Conservation (phyloP, 805 yeast species). For the Sugiyamaella floridensis region DNA sequence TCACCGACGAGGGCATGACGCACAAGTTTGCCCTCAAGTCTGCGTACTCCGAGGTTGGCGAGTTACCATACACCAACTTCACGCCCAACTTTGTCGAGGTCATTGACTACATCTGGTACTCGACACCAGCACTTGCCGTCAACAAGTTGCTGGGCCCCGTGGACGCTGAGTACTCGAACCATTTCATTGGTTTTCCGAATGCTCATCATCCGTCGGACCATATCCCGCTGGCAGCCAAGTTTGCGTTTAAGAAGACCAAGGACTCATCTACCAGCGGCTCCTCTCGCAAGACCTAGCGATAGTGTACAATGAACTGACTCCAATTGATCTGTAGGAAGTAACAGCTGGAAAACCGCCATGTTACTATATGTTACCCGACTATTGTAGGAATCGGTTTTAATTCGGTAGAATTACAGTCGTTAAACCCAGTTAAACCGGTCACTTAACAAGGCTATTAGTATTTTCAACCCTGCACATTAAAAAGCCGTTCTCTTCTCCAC, state of each 20-base stretch:
- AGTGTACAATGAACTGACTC: background rate
- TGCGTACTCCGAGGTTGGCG: slow-evolving; percentile 77
- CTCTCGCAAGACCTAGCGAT: slow-evolving; percentile 12
- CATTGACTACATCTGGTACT: slow-evolving; percentile 94
- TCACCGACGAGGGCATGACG: slow-evolving; percentile 80
- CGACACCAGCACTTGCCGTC: slow-evolving; percentile 72
- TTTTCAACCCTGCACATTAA: no score
- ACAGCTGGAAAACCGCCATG: background rate
- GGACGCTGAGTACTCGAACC: slow-evolving; percentile 67
- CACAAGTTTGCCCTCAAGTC: slow-evolving; percentile 79
- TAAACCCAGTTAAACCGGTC: no score
- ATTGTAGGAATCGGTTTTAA: no score
- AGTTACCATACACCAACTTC: slow-evolving; percentile 88
- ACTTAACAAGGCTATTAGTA: no score
- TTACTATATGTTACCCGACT: no score
- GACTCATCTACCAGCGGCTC: slow-evolving; percentile 11
- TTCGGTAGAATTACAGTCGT: no score
- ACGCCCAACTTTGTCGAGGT: slow-evolving; percentile 90
- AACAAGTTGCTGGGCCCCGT: slow-evolving; percentile 80
- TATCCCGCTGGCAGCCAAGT: slow-evolving; percentile 74
- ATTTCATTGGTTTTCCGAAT: slow-evolving; percentile 87
- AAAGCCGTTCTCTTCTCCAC: no score
- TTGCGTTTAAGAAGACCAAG: slow-evolving; percentile 47
- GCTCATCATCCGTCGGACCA: slow-evolving; percentile 94
- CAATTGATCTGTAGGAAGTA: background rate